Percentiles rank a stretch among this genome's conserved stretches.
Evolutionary conservation across 345 rosid species (phyloP).

Genomic region (Eucalyptus polybractea): DNA sequence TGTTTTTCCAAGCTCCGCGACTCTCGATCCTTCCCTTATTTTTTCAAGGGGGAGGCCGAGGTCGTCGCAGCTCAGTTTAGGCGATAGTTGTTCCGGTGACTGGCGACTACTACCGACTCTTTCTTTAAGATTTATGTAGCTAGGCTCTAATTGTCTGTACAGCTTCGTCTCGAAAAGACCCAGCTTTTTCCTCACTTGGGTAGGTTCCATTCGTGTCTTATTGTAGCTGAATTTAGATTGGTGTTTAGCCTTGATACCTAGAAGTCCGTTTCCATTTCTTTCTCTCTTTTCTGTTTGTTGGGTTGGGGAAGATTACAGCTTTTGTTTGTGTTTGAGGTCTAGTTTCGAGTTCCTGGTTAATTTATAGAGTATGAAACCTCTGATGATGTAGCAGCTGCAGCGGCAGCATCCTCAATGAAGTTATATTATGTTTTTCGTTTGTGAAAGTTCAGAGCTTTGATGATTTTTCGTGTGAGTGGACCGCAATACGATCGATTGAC

Average conservation of each 20-base stretch:
- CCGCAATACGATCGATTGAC: neutral
- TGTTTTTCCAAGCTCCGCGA: neutral
- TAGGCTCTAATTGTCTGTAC: neutral
- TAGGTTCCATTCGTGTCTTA: neutral
- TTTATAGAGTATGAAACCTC: neutral
- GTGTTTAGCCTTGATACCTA: neutral
- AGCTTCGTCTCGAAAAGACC: neutral
- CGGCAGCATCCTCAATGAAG: neutral
- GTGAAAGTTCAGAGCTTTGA: neutral
- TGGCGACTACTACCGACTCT: neutral
- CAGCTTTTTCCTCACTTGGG: neutral
- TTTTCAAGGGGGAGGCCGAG: slow-evolving; percentile 21
- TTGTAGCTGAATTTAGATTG: neutral
- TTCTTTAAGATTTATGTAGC: neutral
- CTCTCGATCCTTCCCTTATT: neutral
- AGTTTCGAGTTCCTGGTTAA: neutral
- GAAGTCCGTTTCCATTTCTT: neutral
- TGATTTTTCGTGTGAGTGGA: neutral
- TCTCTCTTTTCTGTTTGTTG: neutral
- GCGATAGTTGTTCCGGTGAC: neutral
- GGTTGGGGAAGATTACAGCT: neutral
- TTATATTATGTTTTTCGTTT: neutral
- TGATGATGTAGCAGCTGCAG: neutral
- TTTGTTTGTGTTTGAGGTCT: neutral
- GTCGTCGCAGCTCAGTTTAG: neutral